phyloP scores from a whole-genome alignment of 106 monocot species.

The Dioscorea dumetorum region DNA sequence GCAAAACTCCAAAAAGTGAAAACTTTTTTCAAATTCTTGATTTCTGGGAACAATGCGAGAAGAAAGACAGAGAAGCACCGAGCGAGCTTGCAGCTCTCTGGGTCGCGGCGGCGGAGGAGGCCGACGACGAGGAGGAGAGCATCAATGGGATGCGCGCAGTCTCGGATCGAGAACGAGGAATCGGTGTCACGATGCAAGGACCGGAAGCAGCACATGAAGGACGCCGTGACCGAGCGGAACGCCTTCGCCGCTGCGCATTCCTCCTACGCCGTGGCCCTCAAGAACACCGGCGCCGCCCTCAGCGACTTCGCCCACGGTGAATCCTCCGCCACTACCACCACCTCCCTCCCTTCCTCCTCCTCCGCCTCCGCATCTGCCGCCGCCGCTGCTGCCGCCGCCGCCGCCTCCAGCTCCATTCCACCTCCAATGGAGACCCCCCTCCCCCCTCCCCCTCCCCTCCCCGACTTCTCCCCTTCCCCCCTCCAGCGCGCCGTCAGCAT shows the following conservation, averaged over 20 bases:
- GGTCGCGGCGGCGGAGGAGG: too few relatives aligned
- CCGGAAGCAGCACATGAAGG: constrained; percentile 52
- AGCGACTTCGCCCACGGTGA: constrained; percentile 66
- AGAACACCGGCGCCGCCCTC: constrained; percentile 76
- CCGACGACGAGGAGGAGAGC: too few relatives aligned
- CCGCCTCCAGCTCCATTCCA: not conserved
- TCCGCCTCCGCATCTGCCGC: not conserved
- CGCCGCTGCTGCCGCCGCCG: too few relatives aligned
- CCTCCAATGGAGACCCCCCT: constrained; percentile 18
- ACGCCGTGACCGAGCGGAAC: constrained; percentile 69
- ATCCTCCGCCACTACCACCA: not conserved
- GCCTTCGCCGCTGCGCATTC: constrained; percentile 93
- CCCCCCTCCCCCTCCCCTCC: constrained; percentile 49
- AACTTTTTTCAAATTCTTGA: too few relatives aligned
- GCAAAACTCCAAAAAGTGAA: too few relatives aligned
- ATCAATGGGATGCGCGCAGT: constrained; percentile 83
- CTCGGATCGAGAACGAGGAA: constrained; percentile 84
- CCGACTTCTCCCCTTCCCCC: constrained; percentile 33
- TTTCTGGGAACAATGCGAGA: too few relatives aligned
- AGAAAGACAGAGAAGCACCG: too few relatives aligned
- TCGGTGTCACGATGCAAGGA: constrained; percentile 75
- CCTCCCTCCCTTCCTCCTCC: not conserved
- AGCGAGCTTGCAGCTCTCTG: too few relatives aligned
- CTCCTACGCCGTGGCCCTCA: constrained; percentile 50
- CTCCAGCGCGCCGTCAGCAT: constrained; percentile 70